phyloP scores from a whole-genome alignment of 1,284 basidiomycete species.

The Ceratobasidium sp. region DNA sequence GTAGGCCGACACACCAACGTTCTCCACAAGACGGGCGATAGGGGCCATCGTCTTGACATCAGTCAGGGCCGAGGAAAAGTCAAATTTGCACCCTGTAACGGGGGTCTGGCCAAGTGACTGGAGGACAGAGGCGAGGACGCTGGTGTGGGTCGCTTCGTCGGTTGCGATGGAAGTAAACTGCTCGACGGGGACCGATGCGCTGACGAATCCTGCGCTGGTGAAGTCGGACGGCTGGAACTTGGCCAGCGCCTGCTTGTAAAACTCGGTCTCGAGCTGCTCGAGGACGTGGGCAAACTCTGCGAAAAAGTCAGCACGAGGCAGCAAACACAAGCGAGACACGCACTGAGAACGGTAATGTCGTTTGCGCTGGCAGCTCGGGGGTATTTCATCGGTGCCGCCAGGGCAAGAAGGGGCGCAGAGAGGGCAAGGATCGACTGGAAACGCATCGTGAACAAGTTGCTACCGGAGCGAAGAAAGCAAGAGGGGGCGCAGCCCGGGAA shows the following conservation, averaged over 20 bases:
- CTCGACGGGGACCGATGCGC: slow-evolving; percentile 63
- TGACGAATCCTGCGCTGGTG: slow-evolving; percentile 68
- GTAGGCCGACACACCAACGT: slow-evolving; percentile 75
- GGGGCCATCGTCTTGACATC: slow-evolving; percentile 75
- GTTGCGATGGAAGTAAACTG: slow-evolving; percentile 65
- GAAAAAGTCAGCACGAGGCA: slow-evolving; percentile 5
- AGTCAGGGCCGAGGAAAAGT: slow-evolving; percentile 68
- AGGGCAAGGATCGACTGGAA: slow-evolving; percentile 22
- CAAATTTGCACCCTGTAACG: slow-evolving; percentile 68
- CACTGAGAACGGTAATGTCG: slow-evolving; percentile 68
- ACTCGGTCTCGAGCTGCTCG: slow-evolving; percentile 73
- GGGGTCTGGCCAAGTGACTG: slow-evolving; percentile 62
- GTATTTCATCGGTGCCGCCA: slow-evolving; percentile 38
- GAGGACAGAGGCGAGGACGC: slow-evolving; percentile 58
- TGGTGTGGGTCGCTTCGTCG: slow-evolving; percentile 70
- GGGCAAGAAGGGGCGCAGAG: slow-evolving; percentile 35
- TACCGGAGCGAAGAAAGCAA: slow-evolving; percentile 38
- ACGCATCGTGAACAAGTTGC: slow-evolving; percentile 31
- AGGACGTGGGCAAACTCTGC: slow-evolving; percentile 77
- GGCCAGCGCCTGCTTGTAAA: slow-evolving; percentile 70
- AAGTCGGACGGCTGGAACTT: slow-evolving; percentile 76
- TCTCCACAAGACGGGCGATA: slow-evolving; percentile 80
- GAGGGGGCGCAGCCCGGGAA: slow-evolving; percentile 43
- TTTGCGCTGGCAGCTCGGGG: slow-evolving; percentile 46
- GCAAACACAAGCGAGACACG: slow-evolving; percentile 47